Percentiles rank a stretch among this genome's conserved stretches.
Conservation (phyloP, 23 red algal species). For the Gracilariopsis chorda region DNA sequence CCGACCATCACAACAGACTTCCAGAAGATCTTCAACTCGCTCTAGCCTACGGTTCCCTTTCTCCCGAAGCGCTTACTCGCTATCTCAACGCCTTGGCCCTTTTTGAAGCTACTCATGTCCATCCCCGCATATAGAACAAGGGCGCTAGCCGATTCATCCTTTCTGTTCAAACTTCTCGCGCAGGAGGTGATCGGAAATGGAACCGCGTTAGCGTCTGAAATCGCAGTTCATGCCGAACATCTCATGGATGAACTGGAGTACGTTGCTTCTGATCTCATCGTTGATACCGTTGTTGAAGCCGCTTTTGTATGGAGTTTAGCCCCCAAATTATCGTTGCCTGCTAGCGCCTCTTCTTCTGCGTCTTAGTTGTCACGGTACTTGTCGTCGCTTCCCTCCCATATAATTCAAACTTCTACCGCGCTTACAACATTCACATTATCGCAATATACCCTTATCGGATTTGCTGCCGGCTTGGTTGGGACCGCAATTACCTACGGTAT, state of each 20-base stretch:
- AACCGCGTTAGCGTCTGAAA: constrained; percentile 83
- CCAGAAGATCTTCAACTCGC: constrained; percentile 71
- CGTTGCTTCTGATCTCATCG: constrained; percentile 89
- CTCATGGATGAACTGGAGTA: constrained; percentile 98
- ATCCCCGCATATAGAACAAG: constrained; percentile 72
- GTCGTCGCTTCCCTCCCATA: constrained; percentile 60
- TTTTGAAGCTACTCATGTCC: constrained; percentile 27
- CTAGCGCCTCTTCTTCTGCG: neutral
- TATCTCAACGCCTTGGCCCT: constrained; percentile 49
- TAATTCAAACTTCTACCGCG: constrained; percentile 77
- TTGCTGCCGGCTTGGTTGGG: constrained; percentile 90
- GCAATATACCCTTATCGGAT: constrained; percentile 84
- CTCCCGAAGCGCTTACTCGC: constrained; percentile 13
- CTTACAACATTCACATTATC: constrained; percentile 56
- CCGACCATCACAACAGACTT: no score
- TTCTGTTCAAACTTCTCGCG: constrained; percentile 88
- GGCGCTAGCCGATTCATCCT: constrained; percentile 78
- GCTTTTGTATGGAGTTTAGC: constrained; percentile 97
- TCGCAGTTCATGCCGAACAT: constrained; percentile 81
- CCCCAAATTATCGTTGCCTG: constrained; percentile 30
- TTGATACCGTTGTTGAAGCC: constrained; percentile 98
- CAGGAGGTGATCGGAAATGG: constrained; percentile 99
- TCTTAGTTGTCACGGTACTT: constrained; percentile 14
- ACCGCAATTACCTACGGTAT: constrained; percentile 92
- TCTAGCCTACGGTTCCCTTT: constrained; percentile 44